Conservation (phyloP, 2,329 filamentous ascomycete species). For the Paraphoma sp. region DNA sequence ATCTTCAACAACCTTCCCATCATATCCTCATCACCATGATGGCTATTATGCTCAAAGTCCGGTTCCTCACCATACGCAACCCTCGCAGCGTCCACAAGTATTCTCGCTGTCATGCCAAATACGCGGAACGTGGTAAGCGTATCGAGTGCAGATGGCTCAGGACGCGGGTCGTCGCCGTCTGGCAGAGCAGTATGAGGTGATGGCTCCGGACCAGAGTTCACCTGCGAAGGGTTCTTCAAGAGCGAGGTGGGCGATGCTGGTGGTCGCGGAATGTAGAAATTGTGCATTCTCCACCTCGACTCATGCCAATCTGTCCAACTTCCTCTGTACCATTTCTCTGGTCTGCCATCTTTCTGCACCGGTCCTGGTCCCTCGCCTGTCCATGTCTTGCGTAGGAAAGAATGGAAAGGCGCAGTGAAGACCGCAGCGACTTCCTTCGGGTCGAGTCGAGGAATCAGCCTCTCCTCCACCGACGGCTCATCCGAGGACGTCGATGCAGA, state of each 20-base stretch:
- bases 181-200: slow-evolving; percentile 7
- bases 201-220: slow-evolving; percentile 1
- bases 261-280: slow-evolving; percentile 79
- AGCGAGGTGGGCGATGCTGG: slow-evolving; percentile 15
- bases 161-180: slow-evolving; percentile 26
- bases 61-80: slow-evolving; percentile 84
- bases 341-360: slow-evolving; percentile 38
- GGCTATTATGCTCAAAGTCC: slow-evolving; percentile 76
- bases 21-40: slow-evolving; percentile 72
- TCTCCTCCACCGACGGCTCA: slow-evolving; percentile 59
- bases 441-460: slow-evolving; percentile 80
- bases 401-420: slow-evolving; percentile 86
- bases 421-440: slow-evolving; percentile 92
- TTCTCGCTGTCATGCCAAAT: slow-evolving; percentile 93
- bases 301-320: slow-evolving; percentile 82
- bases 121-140: slow-evolving; percentile 74
- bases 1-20: slow-evolving; percentile 63
- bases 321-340: slow-evolving; percentile 82
- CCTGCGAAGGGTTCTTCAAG: slow-evolving; percentile 6
- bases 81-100: slow-evolving; percentile 85
- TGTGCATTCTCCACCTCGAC: slow-evolving; percentile 83
- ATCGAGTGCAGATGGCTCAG: slow-evolving; percentile 48
- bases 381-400: slow-evolving; percentile 70
- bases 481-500: slow-evolving; percentile 32
- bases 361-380: slow-evolving; percentile 57